These are phyloP conservation scores for Noccaea caerulescens DNA, from an alignment of 345 rosid genomes.

Conservation along the genomic window DNA sequence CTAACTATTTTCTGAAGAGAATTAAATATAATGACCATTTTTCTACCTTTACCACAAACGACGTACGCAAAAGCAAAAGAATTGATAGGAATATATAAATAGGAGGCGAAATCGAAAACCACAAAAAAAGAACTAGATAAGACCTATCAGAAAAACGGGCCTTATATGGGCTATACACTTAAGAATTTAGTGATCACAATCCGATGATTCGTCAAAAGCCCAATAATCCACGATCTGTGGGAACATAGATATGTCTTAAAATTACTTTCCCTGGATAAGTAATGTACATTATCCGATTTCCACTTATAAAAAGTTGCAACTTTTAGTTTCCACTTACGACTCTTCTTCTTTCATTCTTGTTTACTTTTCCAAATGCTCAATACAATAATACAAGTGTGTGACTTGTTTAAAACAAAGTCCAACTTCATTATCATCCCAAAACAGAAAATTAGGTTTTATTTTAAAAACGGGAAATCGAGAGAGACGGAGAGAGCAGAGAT, in stretches of 20 bases:
- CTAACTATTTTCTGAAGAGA: not conserved
- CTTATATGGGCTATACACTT: not conserved
- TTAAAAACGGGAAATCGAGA: not conserved
- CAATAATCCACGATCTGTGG: not conserved
- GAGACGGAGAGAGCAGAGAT: not conserved
- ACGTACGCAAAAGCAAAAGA: too few relatives aligned
- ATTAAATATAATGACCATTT: too few relatives aligned
- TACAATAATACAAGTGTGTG: not conserved
- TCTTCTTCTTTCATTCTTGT: not conserved
- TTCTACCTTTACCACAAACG: too few relatives aligned
- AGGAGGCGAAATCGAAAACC: not conserved
- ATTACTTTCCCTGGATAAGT: constrained; percentile 3
- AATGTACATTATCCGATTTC: constrained; percentile 3
- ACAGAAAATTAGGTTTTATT: not conserved
- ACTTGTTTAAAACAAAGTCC: constrained; percentile 26
- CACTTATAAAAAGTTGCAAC: not conserved
- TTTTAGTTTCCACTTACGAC: not conserved
- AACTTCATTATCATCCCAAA: constrained; percentile 10
- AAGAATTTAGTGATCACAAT: not conserved
- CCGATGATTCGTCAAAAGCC: not conserved
- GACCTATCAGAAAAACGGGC: constrained; percentile 6
- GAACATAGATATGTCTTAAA: not conserved
- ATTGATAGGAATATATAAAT: not conserved
- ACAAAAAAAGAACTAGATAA: not conserved
- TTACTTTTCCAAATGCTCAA: constrained; percentile 3